These are phyloP conservation scores for Nicotiana obtusifolia DNA, from an alignment of 257 asterid genomes.

Conservation along the genomic window DNA sequence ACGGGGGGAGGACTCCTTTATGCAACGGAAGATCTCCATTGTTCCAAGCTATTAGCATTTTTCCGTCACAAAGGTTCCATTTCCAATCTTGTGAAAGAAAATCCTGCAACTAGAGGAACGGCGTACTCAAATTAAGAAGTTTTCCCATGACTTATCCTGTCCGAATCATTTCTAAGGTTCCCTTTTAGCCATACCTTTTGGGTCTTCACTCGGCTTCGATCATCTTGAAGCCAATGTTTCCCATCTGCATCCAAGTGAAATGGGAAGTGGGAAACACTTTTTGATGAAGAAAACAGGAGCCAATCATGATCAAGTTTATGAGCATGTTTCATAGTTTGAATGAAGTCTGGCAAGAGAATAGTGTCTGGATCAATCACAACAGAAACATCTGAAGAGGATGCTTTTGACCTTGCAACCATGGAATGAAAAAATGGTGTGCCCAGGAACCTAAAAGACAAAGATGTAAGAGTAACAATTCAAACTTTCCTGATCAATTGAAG, in stretches of 20 bases:
- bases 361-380: slow-evolving; percentile 69
- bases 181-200: slow-evolving; percentile 42
- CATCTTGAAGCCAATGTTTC: slow-evolving; percentile 45
- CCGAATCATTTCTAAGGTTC: slow-evolving; percentile 15
- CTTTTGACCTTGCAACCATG: slow-evolving; percentile 77
- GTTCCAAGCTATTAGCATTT: slow-evolving; percentile 87
- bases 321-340: slow-evolving; percentile 51
- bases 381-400: slow-evolving; percentile 68
- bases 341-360: slow-evolving; percentile 61
- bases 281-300: slow-evolving; percentile 61
- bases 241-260: slow-evolving; percentile 52
- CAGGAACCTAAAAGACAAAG: slow-evolving; percentile 49
- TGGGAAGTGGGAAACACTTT: slow-evolving; percentile 44
- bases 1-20: slow-evolving; percentile 81
- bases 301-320: slow-evolving; percentile 89
- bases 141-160: slow-evolving; percentile 8
- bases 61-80: slow-evolving; percentile 30
- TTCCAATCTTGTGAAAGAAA: slow-evolving; percentile 29
- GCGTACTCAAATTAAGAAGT: slow-evolving; percentile 14
- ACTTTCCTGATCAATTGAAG: not conserved
- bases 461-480: slow-evolving; percentile 8
- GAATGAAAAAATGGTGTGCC: slow-evolving; percentile 88
- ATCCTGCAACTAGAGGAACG: slow-evolving; percentile 66
- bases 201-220: slow-evolving; percentile 30
- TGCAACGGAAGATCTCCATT: slow-evolving; percentile 79